Conservation (phyloP, 2,329 filamentous ascomycete species). For the Talaromyces albobiverticillius region DNA sequence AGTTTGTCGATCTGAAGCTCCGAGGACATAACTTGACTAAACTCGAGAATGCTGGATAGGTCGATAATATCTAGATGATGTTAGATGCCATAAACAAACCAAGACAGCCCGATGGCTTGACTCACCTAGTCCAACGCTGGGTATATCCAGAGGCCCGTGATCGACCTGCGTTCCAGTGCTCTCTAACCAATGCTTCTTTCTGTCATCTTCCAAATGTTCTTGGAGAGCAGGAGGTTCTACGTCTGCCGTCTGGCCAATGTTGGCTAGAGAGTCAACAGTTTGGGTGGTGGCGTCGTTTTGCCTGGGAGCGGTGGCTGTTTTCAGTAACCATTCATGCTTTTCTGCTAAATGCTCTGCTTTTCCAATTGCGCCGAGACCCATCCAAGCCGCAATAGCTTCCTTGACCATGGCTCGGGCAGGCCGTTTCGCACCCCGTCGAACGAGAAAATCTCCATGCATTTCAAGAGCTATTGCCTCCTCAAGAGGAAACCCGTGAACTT, state of each 20-base stretch:
- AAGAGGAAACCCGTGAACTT: constrained; percentile 55
- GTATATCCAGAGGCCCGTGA: constrained; percentile 40
- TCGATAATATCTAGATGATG: constrained; percentile 60
- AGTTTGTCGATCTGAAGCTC: constrained; percentile 63
- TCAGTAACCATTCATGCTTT: constrained; percentile 61
- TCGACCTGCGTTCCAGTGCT: constrained; percentile 37
- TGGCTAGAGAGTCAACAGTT: constrained; percentile 51
- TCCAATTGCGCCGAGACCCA: constrained; percentile 56
- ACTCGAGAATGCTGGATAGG: constrained; percentile 61
- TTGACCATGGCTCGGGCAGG: constrained; percentile 58
- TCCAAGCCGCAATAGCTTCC: constrained; percentile 59
- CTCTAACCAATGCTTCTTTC: constrained; percentile 42
- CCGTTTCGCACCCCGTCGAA: constrained; percentile 56
- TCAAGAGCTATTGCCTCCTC: constrained; percentile 61
- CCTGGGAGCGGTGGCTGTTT: constrained; percentile 50
- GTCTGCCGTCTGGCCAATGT: constrained; percentile 32
- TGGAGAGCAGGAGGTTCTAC: constrained; percentile 29
- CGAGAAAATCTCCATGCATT: constrained; percentile 59
- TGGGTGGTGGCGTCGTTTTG: constrained; percentile 57
- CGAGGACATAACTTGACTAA: constrained; percentile 63
- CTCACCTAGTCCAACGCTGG: constrained; percentile 39
- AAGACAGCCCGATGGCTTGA: background rate
- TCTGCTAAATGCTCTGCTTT: constrained; percentile 57
- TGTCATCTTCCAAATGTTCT: constrained; percentile 36
- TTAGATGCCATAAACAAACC: constrained; percentile 30